Evolutionary conservation across 495 filamentous ascomycete species (phyloP).

Genomic region (Durotheca rogersii): DNA sequence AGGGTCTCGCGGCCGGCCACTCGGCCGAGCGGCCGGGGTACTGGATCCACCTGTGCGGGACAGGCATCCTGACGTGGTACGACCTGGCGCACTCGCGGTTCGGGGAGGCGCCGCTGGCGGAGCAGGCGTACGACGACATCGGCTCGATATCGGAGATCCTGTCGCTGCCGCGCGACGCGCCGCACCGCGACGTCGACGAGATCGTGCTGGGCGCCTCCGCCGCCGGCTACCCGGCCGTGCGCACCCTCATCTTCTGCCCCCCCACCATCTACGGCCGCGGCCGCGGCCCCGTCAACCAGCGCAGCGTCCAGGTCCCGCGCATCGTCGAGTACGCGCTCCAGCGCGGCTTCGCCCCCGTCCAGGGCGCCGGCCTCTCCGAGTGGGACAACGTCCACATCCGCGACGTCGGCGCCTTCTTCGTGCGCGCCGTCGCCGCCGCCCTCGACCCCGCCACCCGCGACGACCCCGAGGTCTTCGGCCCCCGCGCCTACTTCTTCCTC

Average conservation of each 20-base stretch:
- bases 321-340: slow-evolving; percentile 59
- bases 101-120: slow-evolving; percentile 44
- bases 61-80: slow-evolving; percentile 50
- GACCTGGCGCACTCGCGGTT: slow-evolving; percentile 40
- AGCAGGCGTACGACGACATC: slow-evolving; percentile 41
- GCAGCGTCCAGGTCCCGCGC: slow-evolving; percentile 64
- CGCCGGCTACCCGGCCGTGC: slow-evolving; percentile 50
- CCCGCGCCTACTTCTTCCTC: slow-evolving; percentile 72
- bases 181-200: slow-evolving; percentile 51
- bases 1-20: slow-evolving; percentile 47
- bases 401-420: slow-evolving; percentile 67
- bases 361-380: slow-evolving; percentile 62
- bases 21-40: slow-evolving; percentile 48
- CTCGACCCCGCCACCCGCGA: slow-evolving; percentile 31
- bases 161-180: slow-evolving; percentile 41
- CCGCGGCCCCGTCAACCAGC: slow-evolving; percentile 67
- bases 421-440: slow-evolving; percentile 66
- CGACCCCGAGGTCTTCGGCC: slow-evolving; percentile 66
- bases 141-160: slow-evolving; percentile 38
- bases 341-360: slow-evolving; percentile 61
- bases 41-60: slow-evolving; percentile 52
- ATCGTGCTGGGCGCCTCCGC: slow-evolving; percentile 40
- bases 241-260: slow-evolving; percentile 73
- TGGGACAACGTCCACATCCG: slow-evolving; percentile 77
- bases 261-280: slow-evolving; percentile 77